phyloP scores from a whole-genome alignment of 345 rosid species.

The Rhodamnia argentea region DNA sequence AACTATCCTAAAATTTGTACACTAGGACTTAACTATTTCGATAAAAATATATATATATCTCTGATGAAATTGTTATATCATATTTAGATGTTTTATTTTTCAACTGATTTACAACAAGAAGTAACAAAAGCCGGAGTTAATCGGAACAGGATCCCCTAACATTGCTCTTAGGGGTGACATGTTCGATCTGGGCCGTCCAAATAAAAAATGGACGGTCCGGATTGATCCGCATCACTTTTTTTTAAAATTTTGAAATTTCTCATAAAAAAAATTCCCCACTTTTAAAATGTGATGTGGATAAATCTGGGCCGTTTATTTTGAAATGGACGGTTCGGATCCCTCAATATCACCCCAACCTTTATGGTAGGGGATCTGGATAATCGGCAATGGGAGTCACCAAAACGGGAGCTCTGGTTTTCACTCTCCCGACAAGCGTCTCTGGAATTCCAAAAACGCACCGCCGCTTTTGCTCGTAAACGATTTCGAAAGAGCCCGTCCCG shows the following conservation, averaged over 20 bases:
- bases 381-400: not conserved
- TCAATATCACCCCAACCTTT: too few species aligned
- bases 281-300: too few species aligned
- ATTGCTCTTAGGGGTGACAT: too few species aligned
- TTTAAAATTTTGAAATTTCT: too few species aligned
- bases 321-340: too few species aligned
- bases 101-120: not conserved
- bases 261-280: too few species aligned
- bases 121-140: not conserved
- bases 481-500: not conserved
- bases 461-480: not conserved
- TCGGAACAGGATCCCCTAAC: too few species aligned
- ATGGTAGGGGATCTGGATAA: too few species aligned
- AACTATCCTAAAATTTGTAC: not conserved
- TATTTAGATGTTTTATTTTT: not conserved
- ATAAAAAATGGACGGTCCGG: too few species aligned
- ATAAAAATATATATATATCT: not conserved
- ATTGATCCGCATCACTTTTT: too few species aligned
- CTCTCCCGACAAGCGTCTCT: not conserved
- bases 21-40: not conserved
- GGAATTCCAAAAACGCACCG: not conserved
- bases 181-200: too few species aligned
- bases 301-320: too few species aligned
- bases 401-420: not conserved
- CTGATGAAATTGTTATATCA: not conserved